Percentiles rank a stretch among this genome's conserved stretches.
These are phyloP conservation scores for Chiua virens DNA, from an alignment of 768 basidiomycete genomes.

Conservation along the genomic window DNA sequence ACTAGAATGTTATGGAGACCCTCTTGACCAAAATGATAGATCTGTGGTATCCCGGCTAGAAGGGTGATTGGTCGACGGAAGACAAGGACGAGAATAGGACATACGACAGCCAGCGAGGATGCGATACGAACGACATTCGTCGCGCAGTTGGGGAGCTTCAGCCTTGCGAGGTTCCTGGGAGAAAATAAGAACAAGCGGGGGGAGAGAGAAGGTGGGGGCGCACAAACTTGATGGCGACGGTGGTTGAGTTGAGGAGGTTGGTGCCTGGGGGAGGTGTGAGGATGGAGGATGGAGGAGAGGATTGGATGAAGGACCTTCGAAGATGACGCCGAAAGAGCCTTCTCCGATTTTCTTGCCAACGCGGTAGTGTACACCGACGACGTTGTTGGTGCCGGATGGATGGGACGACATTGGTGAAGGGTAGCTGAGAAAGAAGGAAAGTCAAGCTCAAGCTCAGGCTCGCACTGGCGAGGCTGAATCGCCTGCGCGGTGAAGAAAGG, in stretches of 20 bases:
- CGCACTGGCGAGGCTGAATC: constrained; percentile 26
- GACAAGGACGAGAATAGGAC: constrained; percentile 35
- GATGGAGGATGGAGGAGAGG: background rate
- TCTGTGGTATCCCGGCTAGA: constrained; percentile 94
- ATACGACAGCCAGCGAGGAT: constrained; percentile 87
- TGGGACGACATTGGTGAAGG: constrained; percentile 49
- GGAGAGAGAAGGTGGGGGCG: constrained; percentile 36
- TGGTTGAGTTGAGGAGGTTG: constrained; percentile 96
- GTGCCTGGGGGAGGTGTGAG: constrained; percentile 58
- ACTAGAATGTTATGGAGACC: constrained; percentile 98
- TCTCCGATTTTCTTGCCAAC: constrained; percentile 99
- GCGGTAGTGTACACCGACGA: constrained; percentile 96
- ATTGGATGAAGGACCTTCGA: constrained; percentile 60
- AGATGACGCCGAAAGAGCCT: constrained; percentile 96
- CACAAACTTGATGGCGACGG: constrained; percentile 99
- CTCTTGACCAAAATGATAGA: constrained; percentile 99
- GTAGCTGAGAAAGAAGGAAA: constrained; percentile 16
- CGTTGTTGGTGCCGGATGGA: constrained; percentile 62
- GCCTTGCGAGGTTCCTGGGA: constrained; percentile 84
- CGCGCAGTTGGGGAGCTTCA: constrained; percentile 95
- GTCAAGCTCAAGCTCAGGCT: constrained; percentile 2
- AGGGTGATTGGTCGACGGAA: constrained; percentile 16
- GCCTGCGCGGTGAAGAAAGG: constrained; percentile 33
- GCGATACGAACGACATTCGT: constrained; percentile 97
- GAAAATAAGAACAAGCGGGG: constrained; percentile 14